phyloP scores from a whole-genome alignment of 1,284 basidiomycete species.

The Ustilago bromivora region DNA sequence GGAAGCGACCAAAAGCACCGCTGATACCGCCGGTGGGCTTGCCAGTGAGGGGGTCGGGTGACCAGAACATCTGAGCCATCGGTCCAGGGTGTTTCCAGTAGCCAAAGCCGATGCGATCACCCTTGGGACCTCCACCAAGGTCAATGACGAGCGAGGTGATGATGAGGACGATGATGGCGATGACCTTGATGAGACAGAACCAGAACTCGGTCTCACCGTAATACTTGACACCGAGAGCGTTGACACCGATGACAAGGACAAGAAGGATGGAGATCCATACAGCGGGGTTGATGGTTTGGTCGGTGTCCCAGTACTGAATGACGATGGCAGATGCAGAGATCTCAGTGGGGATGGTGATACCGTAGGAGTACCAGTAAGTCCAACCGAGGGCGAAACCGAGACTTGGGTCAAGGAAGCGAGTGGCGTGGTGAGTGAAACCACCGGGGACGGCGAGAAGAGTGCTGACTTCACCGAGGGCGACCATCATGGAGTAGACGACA shows the following conservation, averaged over 20 bases:
- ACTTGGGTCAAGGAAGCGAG: constrained; percentile 82
- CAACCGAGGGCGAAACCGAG: constrained; percentile 75
- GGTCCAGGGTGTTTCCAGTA: constrained; percentile 71
- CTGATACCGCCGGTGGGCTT: constrained; percentile 67
- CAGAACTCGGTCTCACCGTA: constrained; percentile 76
- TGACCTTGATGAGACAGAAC: constrained; percentile 55
- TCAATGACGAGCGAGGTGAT: constrained; percentile 60
- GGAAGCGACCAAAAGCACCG: constrained; percentile 75
- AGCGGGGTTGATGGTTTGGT: constrained; percentile 72
- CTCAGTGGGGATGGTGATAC: constrained; percentile 79
- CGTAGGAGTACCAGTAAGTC: constrained; percentile 74
- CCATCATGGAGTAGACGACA: constrained; percentile 66
- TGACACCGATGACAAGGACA: constrained; percentile 65
- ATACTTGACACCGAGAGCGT: constrained; percentile 74
- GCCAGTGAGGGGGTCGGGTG: constrained; percentile 43
- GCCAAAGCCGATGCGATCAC: constrained; percentile 59
- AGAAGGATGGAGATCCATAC: constrained; percentile 73
- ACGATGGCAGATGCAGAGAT: constrained; percentile 72
- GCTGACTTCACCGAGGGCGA: constrained; percentile 72
- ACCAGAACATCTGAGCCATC: constrained; percentile 58
- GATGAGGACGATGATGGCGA: constrained; percentile 56
- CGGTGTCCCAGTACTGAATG: constrained; percentile 54
- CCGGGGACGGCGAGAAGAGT: constrained; percentile 75
- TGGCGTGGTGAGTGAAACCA: constrained; percentile 83
- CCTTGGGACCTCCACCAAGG: constrained; percentile 53